Evolutionary conservation across 2,329 filamentous ascomycete species (phyloP), one percentile per base, ranked within the genome.

Genomic region (Hypoxylon sp.): DNA sequence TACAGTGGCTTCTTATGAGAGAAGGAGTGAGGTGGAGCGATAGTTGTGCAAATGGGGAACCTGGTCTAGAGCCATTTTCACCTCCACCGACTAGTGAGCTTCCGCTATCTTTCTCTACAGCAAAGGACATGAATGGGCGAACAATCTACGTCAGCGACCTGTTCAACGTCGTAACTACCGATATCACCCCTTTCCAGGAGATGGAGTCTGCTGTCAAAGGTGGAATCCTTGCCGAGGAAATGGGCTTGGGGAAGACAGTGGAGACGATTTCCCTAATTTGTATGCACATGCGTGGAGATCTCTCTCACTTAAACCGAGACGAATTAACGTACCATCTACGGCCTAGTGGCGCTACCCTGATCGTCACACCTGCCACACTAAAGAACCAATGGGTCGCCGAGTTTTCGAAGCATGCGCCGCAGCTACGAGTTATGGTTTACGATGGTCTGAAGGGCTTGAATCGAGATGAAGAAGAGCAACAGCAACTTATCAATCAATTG

Each of bases 221-320:
- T 8, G 88, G 88, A 0, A 86, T 91, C 36, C 73, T 93, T 4
- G 84, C 88, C 0, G 89, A 93, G 64, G 89, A 93, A 68, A 93
- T 93, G 89, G 89, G 89, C 0, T 74, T 93, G 1, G 89, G 89
- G 1, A 93, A 93, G 68, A 93, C 89, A 0, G 76, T 92, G 2
- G 90, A 93, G 70, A 76, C 90, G 2, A 82, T 91, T 32, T 80
- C 86, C 3, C 74, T 93, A 7, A 81, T 91, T n/a, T 74, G 83
- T 5, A 73, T 88, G 16, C 83, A 93, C 64, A 74, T 68, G 27
- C 78, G 81, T 20, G 9, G 31, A n/a, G 30, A 11, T 66, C 62
- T 11, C 38, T 47, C 16, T 32, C 32, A 9, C 44, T 57, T 1
- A 31, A 4, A 58, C 55, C 71, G 6, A 5, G 5, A 83, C 54